Percentiles rank a stretch among this genome's conserved stretches.
These are phyloP conservation scores for Saksenaea vasiformis DNA, from an alignment of 371 early-diverging fungal species.

Conservation along the genomic window DNA sequence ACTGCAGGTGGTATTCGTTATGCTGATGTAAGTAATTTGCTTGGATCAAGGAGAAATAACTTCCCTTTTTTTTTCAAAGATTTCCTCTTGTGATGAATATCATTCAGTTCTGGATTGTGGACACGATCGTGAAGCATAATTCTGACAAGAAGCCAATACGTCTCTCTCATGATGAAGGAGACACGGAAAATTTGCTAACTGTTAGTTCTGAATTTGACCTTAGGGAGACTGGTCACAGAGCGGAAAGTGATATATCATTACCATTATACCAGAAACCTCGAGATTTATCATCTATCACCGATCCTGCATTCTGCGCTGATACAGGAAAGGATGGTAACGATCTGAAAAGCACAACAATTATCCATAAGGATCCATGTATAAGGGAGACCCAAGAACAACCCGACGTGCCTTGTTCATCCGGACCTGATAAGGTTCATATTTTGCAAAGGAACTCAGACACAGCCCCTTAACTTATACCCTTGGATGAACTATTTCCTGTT, in stretches of 20 bases:
- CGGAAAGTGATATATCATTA: background rate
- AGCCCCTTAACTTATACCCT: too few species aligned
- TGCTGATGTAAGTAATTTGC: conserved; percentile 49
- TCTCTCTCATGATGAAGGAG: conserved; percentile 35
- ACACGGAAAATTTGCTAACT: conserved; percentile 22
- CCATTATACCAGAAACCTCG: background rate
- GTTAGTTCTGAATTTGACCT: background rate
- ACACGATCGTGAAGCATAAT: conserved; percentile 66
- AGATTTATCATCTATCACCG: background rate
- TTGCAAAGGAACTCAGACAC: too few species aligned
- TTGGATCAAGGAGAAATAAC: background rate
- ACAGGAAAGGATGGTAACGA: background rate
- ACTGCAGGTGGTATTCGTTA: conserved; percentile 65
- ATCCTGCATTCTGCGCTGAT: background rate
- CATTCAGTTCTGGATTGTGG: conserved; percentile 68
- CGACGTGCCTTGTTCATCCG: too few species aligned
- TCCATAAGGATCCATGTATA: too few species aligned
- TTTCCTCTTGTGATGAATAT: conserved; percentile 64
- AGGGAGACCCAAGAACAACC: too few species aligned
- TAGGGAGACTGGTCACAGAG: background rate
- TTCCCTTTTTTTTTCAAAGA: conserved; percentile 12
- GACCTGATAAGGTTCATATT: too few species aligned
- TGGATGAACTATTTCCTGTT: too few species aligned
- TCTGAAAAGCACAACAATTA: background rate
- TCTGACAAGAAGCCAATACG: conserved; percentile 28